Conservation (phyloP, 2,329 filamentous ascomycete genomes). For the Sphaerostilbella broomeana region DNA sequence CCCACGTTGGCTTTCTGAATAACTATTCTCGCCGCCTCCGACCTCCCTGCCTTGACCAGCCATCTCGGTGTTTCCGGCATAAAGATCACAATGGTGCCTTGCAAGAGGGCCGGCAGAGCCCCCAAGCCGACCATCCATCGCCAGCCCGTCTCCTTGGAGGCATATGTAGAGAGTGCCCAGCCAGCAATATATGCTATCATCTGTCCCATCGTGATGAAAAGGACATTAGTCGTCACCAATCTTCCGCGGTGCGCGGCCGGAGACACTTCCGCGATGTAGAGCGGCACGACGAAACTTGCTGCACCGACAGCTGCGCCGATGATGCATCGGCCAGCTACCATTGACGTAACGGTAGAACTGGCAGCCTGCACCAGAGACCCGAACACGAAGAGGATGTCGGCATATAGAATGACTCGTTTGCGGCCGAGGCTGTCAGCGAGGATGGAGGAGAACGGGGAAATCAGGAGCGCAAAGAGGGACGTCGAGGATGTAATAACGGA, state of each 20-base stretch:
- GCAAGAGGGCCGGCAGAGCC: slow-evolving; percentile 65
- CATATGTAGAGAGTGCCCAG: slow-evolving; percentile 61
- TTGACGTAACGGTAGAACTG: slow-evolving; percentile 49
- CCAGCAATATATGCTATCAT: slow-evolving; percentile 82
- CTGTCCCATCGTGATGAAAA: slow-evolving; percentile 84
- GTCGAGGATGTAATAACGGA: slow-evolving; percentile 66
- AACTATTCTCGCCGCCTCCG: slow-evolving; percentile 56
- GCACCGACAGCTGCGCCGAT: slow-evolving; percentile 69
- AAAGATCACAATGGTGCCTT: slow-evolving; percentile 58
- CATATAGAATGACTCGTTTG: slow-evolving; percentile 55
- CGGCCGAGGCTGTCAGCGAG: slow-evolving; percentile 57
- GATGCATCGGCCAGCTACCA: slow-evolving; percentile 62
- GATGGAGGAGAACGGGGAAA: slow-evolving; percentile 58
- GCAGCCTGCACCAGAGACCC: slow-evolving; percentile 61
- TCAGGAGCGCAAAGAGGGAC: slow-evolving; percentile 56
- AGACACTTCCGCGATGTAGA: slow-evolving; percentile 84
- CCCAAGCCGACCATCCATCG: slow-evolving; percentile 88
- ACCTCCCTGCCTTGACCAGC: slow-evolving; percentile 64
- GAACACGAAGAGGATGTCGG: slow-evolving; percentile 59
- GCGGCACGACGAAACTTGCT: slow-evolving; percentile 73
- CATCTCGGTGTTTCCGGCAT: slow-evolving; percentile 89
- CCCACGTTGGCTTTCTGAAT: slow-evolving; percentile 58
- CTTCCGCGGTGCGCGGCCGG: slow-evolving; percentile 70
- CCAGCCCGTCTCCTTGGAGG: slow-evolving; percentile 58
- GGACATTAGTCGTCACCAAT: slow-evolving; percentile 71